Base-by-base conservation (phyloP, 208 protist genomes). In the Trypanosoma brucei region DNA sequence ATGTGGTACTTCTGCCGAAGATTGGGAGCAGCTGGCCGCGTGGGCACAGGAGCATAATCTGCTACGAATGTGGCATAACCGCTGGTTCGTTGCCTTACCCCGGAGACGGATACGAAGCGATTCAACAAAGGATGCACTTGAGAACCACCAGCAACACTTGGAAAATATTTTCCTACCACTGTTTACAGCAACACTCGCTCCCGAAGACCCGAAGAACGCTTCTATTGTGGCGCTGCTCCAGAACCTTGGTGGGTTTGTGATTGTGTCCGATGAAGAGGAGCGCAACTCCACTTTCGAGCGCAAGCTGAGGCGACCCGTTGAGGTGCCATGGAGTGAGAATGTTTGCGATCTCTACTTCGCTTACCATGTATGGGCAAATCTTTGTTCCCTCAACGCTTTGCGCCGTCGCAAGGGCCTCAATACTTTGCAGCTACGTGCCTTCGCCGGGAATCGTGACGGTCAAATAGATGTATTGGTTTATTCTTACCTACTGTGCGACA, bases 301-400 rank as follows among this genome's bases (percentile, higher is more conserved):
- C 22, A 77, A 95, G 39, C 98, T 94, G 67, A 84, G 78, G 8
- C 77, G 79, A 2, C 81, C 85, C 1, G 81, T 86, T 14, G 98
- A 99, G 70, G 97, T 98, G 52, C 97, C 98, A 14, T 99, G 98
- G 78, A 79, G 84, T 31, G 98, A 99, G 81, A 98, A 94, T 52
- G 84, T 96, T 31, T 76, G 72, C 45, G 75, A 88, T 57, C 66
- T 81, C 5, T 93, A 93, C 71, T 83, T 93, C 54, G 70, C 75
- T 39, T 98, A 98, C 78, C 98, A 99, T 78, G 83, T 99, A 34
- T 99, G 97, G 83, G 95, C 98, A 13, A 99, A 99, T 79, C 62
- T 99, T 6, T 76, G 77, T 59, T 84, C 88, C 1, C 91, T 99
- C 9, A 99, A 99, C 75, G 72, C 87, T 31, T 87, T 98, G 45